phyloP scores from a whole-genome alignment of 176 grass and related monocot genomes.

The Alloteropsis semialata region DNA sequence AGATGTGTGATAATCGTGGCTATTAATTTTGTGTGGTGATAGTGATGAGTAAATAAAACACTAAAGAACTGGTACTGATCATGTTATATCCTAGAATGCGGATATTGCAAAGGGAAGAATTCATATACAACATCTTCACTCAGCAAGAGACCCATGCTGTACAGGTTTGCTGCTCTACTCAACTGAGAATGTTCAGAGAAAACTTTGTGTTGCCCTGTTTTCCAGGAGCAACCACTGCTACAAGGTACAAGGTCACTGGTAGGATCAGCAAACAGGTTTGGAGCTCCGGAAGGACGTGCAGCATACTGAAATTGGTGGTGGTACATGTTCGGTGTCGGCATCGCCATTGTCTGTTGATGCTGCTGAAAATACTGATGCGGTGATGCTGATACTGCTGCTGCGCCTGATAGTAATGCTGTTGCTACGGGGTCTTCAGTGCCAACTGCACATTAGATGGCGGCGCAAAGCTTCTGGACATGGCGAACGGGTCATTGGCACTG shows the following conservation, averaged over 20 bases:
- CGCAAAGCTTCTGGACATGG: constrained; percentile 52
- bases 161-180: constrained; percentile 30
- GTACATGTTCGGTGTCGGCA: not conserved
- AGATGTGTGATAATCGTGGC: not conserved
- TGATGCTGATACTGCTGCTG: constrained; percentile 43
- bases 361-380: constrained; percentile 39
- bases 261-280: constrained; percentile 73
- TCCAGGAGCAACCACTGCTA: constrained; percentile 17
- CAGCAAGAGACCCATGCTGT: constrained; percentile 1
- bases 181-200: constrained; percentile 47
- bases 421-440: constrained; percentile 61
- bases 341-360: not conserved
- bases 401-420: constrained; percentile 25
- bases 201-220: constrained; percentile 48
- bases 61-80: not conserved
- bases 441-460: constrained; percentile 70
- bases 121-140: constrained; percentile 30
- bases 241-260: constrained; percentile 49
- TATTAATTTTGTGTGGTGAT: not conserved
- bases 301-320: constrained; percentile 32
- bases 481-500: constrained; percentile 57
- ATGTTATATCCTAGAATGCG: constrained; percentile 22
- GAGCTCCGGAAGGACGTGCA: not conserved
- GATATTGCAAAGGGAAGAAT: constrained; percentile 30
- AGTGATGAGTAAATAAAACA: not conserved